Evolutionary conservation across 495 filamentous ascomycete genomes (phyloP).

Genomic region (Penicillium ochrochloron): DNA sequence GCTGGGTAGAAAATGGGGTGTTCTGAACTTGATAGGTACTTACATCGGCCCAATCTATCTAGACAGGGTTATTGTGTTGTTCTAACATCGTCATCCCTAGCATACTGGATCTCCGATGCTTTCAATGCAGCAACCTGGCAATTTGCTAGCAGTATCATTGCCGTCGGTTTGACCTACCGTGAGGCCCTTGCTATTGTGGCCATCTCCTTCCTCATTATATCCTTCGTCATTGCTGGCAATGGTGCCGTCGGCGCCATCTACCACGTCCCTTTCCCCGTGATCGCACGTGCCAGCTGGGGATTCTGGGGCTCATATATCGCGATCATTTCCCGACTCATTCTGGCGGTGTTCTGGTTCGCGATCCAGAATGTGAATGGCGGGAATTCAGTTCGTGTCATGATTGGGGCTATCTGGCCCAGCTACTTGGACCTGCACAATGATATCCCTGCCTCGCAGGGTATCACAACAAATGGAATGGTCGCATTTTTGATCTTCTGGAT

Average conservation of each 20-base stretch:
- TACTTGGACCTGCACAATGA: constrained; percentile 58
- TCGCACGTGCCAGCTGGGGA: constrained; percentile 68
- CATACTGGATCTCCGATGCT: constrained; percentile 68
- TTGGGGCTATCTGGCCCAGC: constrained; percentile 70
- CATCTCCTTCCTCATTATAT: constrained; percentile 64
- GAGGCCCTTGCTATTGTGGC: constrained; percentile 66
- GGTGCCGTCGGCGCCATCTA: constrained; percentile 65
- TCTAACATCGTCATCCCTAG: constrained; percentile 27
- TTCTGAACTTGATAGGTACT: constrained; percentile 44
- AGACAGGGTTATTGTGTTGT: not conserved
- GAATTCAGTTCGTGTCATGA: constrained; percentile 67
- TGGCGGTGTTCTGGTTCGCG: constrained; percentile 75
- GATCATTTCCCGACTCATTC: constrained; percentile 67
- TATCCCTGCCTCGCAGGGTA: constrained; percentile 61
- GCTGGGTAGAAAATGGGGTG: constrained; percentile 48
- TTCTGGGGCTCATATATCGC: constrained; percentile 72
- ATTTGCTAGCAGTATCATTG: constrained; percentile 61
- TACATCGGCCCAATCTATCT: not conserved
- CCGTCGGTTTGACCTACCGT: constrained; percentile 65
- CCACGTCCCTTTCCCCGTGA: constrained; percentile 70
- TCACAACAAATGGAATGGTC: constrained; percentile 67
- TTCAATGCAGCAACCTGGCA: constrained; percentile 67
- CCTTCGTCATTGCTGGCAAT: constrained; percentile 65
- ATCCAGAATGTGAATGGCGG: constrained; percentile 72
- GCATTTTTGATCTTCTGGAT: constrained; percentile 64